phyloP scores from a whole-genome alignment of 352 stramenopile species.

The Phytopythium vexans region DNA sequence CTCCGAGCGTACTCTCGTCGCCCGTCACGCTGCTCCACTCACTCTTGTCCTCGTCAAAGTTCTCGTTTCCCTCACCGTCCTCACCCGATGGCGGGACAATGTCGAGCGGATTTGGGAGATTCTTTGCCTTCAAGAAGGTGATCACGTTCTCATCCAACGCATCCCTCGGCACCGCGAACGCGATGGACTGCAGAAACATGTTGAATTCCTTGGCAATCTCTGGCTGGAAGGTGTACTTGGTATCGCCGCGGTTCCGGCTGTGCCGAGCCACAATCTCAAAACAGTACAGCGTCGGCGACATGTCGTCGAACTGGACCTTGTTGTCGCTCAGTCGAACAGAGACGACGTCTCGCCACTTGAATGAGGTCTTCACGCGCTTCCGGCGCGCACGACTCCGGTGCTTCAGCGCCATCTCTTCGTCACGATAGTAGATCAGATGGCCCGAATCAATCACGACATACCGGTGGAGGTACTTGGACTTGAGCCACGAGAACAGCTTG shows the following conservation, averaged over 20 bases:
- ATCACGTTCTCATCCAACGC: slow-evolving; percentile 65
- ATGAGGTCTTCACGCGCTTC: slow-evolving; percentile 77
- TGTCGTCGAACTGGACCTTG: slow-evolving; percentile 81
- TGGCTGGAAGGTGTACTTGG: slow-evolving; percentile 82
- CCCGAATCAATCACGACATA: slow-evolving; percentile 77
- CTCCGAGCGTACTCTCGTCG: slow-evolving; percentile 76
- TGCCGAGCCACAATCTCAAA: slow-evolving; percentile 69
- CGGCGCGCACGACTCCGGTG: slow-evolving; percentile 72
- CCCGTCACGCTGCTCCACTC: slow-evolving; percentile 85
- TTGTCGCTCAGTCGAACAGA: slow-evolving; percentile 54
- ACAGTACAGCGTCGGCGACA: slow-evolving; percentile 79
- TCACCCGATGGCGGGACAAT: slow-evolving; percentile 15
- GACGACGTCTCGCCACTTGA: slow-evolving; percentile 67
- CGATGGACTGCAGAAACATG: slow-evolving; percentile 66
- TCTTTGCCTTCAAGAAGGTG: slow-evolving; percentile 53
- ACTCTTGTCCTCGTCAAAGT: slow-evolving; percentile 64
- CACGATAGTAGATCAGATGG: slow-evolving; percentile 77
- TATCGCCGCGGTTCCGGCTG: slow-evolving; percentile 38
- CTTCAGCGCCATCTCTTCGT: slow-evolving; percentile 76
- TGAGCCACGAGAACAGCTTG: slow-evolving; percentile 59
- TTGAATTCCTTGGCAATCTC: slow-evolving; percentile 75
- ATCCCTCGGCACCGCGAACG: slow-evolving; percentile 63
- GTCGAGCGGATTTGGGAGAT: slow-evolving; percentile 56
- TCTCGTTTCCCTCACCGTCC: slow-evolving; percentile 35
- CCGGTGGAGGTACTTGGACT: slow-evolving; percentile 75